Percentiles rank a stretch among this genome's conserved stretches.
These are phyloP conservation scores for Penicillium lividum DNA, from an alignment of 495 filamentous ascomycete species.

Conservation along the genomic window DNA sequence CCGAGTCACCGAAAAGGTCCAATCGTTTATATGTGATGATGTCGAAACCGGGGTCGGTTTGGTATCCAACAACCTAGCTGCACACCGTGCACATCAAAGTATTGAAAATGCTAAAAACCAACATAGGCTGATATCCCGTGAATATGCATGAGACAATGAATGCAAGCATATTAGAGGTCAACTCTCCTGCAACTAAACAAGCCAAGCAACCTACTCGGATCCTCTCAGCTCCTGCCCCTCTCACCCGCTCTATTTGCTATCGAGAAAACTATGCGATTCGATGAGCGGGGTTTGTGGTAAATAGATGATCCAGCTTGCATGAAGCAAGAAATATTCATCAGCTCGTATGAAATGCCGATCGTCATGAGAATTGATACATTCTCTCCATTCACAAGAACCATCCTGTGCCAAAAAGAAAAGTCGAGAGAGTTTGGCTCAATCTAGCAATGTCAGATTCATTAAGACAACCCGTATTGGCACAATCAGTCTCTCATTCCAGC, in stretches of 20 bases:
- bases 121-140: neutral
- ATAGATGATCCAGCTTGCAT: neutral
- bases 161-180: conserved; percentile 11
- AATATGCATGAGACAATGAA: conserved; percentile 7
- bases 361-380: neutral
- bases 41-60: neutral
- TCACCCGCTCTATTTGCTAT: neutral
- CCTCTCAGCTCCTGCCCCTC: neutral
- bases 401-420: conserved; percentile 5
- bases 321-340: too few species aligned
- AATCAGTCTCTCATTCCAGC: neutral
- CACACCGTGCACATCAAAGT: neutral
- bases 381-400: conserved; percentile 2
- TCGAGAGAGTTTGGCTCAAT: neutral
- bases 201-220: conserved; percentile 4
- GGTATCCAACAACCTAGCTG: neutral
- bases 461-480: neutral
- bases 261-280: neutral
- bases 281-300: neutral
- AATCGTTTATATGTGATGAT: neutral
- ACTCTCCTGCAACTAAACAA: conserved; percentile 14
- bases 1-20: neutral
- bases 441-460: conserved; percentile 3
- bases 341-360: too few species aligned
- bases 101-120: neutral